These are phyloP conservation scores for Phytophthora meadii DNA, from an alignment of 352 stramenopile genomes.

Conservation along the genomic window DNA sequence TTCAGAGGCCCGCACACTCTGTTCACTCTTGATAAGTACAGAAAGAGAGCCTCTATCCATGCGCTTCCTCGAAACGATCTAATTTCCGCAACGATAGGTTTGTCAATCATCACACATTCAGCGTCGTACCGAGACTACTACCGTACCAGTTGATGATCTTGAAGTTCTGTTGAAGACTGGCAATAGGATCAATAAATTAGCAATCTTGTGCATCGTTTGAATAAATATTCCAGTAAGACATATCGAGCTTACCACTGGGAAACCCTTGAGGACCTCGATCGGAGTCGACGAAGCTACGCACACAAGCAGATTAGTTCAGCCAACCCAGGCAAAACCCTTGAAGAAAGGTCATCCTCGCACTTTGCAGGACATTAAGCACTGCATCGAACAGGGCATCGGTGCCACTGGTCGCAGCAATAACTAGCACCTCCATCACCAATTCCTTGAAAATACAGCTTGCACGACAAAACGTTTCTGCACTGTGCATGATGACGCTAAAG, in stretches of 20 bases:
- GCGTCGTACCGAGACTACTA: background rate
- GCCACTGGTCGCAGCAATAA: slow-evolving; percentile 36
- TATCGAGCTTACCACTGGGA: slow-evolving; percentile 32
- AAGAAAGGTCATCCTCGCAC: slow-evolving; percentile 15
- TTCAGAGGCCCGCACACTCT: background rate
- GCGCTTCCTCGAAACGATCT: slow-evolving; percentile 29
- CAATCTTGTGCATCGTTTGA: background rate
- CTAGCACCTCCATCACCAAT: slow-evolving; percentile 44
- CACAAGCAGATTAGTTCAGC: slow-evolving; percentile 10
- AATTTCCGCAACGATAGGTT: slow-evolving; percentile 1
- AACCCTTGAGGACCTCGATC: slow-evolving; percentile 37
- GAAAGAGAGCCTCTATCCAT: slow-evolving; percentile 15
- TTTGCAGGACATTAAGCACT: slow-evolving; percentile 34
- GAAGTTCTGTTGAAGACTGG: slow-evolving; percentile 20
- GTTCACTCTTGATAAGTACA: slow-evolving; percentile 11
- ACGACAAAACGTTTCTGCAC: slow-evolving; percentile 10
- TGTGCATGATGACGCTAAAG: slow-evolving; percentile 10
- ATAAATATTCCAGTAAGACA: too few relatives aligned
- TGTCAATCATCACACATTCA: background rate
- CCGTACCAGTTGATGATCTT: slow-evolving; percentile 37
- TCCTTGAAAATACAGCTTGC: slow-evolving; percentile 3
- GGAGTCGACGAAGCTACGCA: slow-evolving; percentile 23
- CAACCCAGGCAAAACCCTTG: background rate
- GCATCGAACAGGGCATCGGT: slow-evolving; percentile 29
- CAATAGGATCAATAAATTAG: background rate